A percentile compares a stretch with the other conserved stretches of the same genome.
phyloP scores from a whole-genome alignment of 1,284 basidiomycete species.

The Sporisorium iseilematis-ciliati region DNA sequence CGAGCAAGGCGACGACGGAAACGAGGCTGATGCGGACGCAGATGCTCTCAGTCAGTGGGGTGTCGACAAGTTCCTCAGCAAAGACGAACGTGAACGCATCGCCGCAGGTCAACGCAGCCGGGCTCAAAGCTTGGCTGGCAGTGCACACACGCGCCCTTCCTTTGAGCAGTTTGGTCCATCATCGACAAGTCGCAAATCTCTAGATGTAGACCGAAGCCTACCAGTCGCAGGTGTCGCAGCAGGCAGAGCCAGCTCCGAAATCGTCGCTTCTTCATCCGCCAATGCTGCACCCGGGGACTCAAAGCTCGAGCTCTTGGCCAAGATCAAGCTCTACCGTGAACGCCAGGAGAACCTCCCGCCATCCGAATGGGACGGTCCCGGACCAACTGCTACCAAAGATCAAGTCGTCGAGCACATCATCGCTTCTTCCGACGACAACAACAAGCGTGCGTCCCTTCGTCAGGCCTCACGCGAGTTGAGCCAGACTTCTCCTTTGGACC shows the following conservation, averaged over 20 bases:
- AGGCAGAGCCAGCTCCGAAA: conserved; percentile 37
- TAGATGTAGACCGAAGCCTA: conserved; percentile 18
- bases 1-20: conserved; percentile 4
- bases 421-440: conserved; percentile 22
- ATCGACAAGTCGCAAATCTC: conserved; percentile 11
- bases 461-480: conserved; percentile 26
- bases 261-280: conserved; percentile 11
- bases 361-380: conserved; percentile 51
- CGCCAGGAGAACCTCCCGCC: conserved; percentile 61
- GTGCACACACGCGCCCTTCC: conserved; percentile 17
- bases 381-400: conserved; percentile 48
- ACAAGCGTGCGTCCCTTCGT: conserved; percentile 26
- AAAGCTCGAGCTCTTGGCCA: conserved; percentile 53
- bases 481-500: background rate
- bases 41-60: conserved; percentile 59
- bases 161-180: conserved; percentile 18
- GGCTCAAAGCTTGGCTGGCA: conserved; percentile 45
- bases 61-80: conserved; percentile 62
- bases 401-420: conserved; percentile 53
- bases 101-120: conserved; percentile 39
- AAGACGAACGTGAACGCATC: conserved; percentile 50
- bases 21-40: conserved; percentile 24
- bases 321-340: conserved; percentile 64
- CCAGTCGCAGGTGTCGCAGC: background rate
- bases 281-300: conserved; percentile 9